Base-by-base conservation (phyloP, 73 alveolate species). In the Blepharisma stoltei region DNA sequence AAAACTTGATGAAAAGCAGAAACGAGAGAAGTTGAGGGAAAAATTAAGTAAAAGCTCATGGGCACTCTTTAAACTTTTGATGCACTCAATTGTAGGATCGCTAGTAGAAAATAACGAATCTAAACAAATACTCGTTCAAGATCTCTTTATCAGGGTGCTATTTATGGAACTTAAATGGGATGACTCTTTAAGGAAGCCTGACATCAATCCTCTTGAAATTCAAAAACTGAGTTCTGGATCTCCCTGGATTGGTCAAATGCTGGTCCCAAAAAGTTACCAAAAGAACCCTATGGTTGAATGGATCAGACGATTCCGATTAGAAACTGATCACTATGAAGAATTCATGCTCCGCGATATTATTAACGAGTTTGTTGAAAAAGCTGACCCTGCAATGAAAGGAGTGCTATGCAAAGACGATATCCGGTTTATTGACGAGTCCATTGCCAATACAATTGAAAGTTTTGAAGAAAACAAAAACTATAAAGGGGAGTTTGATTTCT, bases 221-320 rank as follows among this genome's bases (percentile, higher is more conserved):
- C 23, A n/a, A 60, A 38, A 60, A 60, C 4, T 38, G 2, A 25
- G 48, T 5, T 60, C 73, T 18, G 73, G 73, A 4, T 8, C 38
- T n/a, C 73, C 23, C 5, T 60, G 73, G 73, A 8, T 60, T 8
- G 73, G 49, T 1, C 38, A 60, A 25, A 25, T 25, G 49, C 11
- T 25, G 46, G 73, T 60, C 4, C 73, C 73, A 38, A 60, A 60
- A 25, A 9, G 49, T 25, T 25, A 14, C 14, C 73, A 60, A 25
- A 60, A 60, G 46, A 60, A 60, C 46, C 49, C 73, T 8, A 60
- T 60, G 73, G 73, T 60, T 60, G 73, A 60, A 25, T 60, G 73
- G 73, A 60, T 60, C 18, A 14, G 73, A 60, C 48, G 37, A 14
- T 60, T 60, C 5, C 14, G 46, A 20, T 14, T 14, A 25, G 73